Base-by-base conservation (phyloP, 345 rosid genomes). In the Citrus medica region DNA sequence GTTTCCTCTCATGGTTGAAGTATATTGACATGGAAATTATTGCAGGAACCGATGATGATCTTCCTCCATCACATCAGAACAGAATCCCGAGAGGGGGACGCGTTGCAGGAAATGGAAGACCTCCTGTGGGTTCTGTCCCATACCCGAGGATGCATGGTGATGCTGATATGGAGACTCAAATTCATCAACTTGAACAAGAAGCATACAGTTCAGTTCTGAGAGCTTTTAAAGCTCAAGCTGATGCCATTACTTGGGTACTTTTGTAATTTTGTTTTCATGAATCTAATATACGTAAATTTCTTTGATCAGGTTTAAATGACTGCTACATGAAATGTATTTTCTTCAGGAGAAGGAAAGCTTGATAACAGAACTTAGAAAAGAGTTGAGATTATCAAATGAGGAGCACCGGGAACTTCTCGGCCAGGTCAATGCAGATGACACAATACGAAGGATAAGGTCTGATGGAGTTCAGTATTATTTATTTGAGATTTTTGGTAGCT, bases 141-240 rank as follows among this genome's bases (percentile, higher is more conserved):
- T 92, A 87, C 40, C 89, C 94, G 25, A 85, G 93, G 79, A 88
- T 90, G 90, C 88, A 85, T 82, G 91, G 87, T 76, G 97, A 91
- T 58, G 86, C 81, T 74, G 94, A 94, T 78, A 94, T 94, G 98
- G 97, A 92, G 88, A 81, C 88, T 79, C 94, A 92, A 74, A 91
- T 94, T 86, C 97, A 94, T 84, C 90, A 90, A 62, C 88, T 94
- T 69, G 98, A 94, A 87, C 90, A 89, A 75, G 98, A 94, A 87
- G 97, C 94, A 25, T 94, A 94, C 83, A 82, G 86, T 68, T 79
- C 98, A 65, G 85, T 92, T 86, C 84, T 94, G 55, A 88, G 95
- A 85, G 98, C 97, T 67, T 92, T 94, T 90, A 92, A 91, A 89
- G 98, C 97, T 42, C 98, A 94, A 82, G 91, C 93, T 83, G 98